Base-by-base conservation (phyloP, 768 basidiomycete genomes). In the Galerina sulciceps region DNA sequence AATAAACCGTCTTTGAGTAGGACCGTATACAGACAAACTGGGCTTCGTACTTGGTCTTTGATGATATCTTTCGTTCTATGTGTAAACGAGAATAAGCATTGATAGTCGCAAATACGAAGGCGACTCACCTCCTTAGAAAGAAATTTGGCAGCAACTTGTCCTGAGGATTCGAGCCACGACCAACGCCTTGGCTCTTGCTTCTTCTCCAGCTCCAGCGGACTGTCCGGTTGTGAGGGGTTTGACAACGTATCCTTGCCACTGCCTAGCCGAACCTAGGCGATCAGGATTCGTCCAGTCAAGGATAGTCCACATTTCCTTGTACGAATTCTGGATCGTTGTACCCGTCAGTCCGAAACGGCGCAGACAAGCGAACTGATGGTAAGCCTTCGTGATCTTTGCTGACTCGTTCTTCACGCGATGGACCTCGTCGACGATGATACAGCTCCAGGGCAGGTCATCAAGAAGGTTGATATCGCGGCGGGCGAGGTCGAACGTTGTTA, bases 281-380 rank as follows among this genome's bases (percentile, higher is more conserved):
- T 88, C 91, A 0, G 94, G 94, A 59, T 88, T 90, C n/a, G 90
- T 89, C 91, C 94, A 98, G 68, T 96, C 87, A 34, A 98, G 75
- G 35, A 99, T 87, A 1, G 93, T 91, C 91, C 94, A 96, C 64
- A 98, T 78, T 70, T 99, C 96, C 42, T 85, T 82, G 68, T 96
- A 95, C 0, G 87, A 84, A 65, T 98, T 99, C 68, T 99, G 96
- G 36, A 81, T 79, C 26, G 83, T 78, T 14, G 90, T 87, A 17
- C 92, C 94, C 0, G 95, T 97, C 44, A 99, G 77, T 0, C 94
- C 96, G 65, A 96, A 94, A 2, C 96, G 88, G 14, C 76, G 71
- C 26, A 61, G 63, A 67, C 91, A 94, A 0, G 71, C 46, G 65
- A 97, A 92, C 50, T 80, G 84, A 64, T 89, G 85, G 57, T 89